These are phyloP conservation scores for Colletotrichum abscissum DNA, from an alignment of 2,329 filamentous ascomycete species.

Conservation along the genomic window DNA sequence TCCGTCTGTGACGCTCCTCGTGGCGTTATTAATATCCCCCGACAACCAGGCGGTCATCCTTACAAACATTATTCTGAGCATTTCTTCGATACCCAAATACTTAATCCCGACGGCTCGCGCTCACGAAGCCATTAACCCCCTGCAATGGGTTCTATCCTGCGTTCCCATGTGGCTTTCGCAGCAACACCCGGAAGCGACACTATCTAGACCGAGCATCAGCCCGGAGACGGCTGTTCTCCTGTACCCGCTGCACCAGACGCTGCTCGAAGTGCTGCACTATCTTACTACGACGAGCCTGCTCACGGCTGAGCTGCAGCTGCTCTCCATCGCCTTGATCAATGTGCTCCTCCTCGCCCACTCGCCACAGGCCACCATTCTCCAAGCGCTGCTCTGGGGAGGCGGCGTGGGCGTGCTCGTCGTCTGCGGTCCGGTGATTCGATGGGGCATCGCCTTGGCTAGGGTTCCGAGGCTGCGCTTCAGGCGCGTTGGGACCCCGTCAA, in stretches of 20 bases:
- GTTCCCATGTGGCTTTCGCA: conserved; percentile 65
- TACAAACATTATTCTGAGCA: conserved; percentile 83
- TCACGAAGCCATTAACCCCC: conserved; percentile 67
- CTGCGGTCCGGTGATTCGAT: conserved; percentile 80
- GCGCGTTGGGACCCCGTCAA: conserved; percentile 56
- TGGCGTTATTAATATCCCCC: conserved; percentile 78
- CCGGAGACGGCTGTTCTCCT: conserved; percentile 72
- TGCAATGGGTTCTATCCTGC: conserved; percentile 85
- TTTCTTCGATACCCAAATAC: conserved; percentile 79
- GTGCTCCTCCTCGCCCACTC: conserved; percentile 81
- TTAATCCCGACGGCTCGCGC: conserved; percentile 74
- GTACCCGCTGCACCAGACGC: conserved; percentile 85
- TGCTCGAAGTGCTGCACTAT: conserved; percentile 79
- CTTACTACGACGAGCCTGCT: conserved; percentile 91
- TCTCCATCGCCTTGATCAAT: conserved; percentile 86
- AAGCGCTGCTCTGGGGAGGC: conserved; percentile 87
- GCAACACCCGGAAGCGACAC: neutral
- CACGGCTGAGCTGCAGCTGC: conserved; percentile 85
- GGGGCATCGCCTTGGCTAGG: conserved; percentile 86
- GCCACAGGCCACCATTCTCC: conserved; percentile 86
- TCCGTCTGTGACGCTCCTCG: conserved; percentile 77
- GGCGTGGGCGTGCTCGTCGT: conserved; percentile 79
- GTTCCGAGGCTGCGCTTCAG: conserved; percentile 93
- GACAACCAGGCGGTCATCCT: conserved; percentile 72
- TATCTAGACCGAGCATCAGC: conserved; percentile 48